A percentile compares a stretch with the other conserved stretches of the same genome.
Evolutionary conservation across 2,329 filamentous ascomycete species (phyloP).

Genomic region (Daldinia eschscholtzii): DNA sequence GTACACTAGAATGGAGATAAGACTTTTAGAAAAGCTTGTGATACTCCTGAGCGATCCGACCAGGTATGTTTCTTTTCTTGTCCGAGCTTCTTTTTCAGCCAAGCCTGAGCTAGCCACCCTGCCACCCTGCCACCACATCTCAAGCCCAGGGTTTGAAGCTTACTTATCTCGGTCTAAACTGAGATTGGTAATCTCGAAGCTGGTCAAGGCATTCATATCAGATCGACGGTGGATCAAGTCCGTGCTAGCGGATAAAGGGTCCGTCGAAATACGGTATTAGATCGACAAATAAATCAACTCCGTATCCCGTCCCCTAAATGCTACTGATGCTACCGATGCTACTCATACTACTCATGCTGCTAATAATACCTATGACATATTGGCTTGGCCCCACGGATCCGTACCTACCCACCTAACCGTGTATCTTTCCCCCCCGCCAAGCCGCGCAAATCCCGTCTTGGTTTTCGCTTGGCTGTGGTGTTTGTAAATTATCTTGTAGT

Average conservation of each 20-base stretch:
- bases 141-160: constrained; percentile 10
- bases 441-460: constrained; percentile 29
- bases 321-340: neutral
- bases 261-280: constrained; percentile 22
- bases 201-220: constrained; percentile 20
- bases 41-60: constrained; percentile 3
- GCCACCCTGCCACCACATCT: neutral
- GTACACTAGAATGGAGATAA: neutral
- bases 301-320: constrained; percentile 17
- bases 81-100: neutral
- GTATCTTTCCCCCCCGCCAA: constrained; percentile 16
- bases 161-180: neutral
- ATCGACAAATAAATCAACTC: constrained; percentile 28
- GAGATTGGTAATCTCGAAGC: neutral
- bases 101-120: neutral
- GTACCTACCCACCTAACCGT: constrained; percentile 1
- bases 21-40: constrained; percentile 30
- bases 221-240: constrained; percentile 38
- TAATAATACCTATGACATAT: constrained; percentile 36
- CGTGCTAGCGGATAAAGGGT: constrained; percentile 40
- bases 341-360: constrained; percentile 3
- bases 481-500: constrained; percentile 9
- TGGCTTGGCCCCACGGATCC: neutral
- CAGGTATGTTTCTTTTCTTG: neutral
- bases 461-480: constrained; percentile 33